A percentile compares a stretch with the other conserved stretches of the same genome.
phyloP scores from a whole-genome alignment of 805 yeast genomes.

The Pichia gijzeniarum region DNA sequence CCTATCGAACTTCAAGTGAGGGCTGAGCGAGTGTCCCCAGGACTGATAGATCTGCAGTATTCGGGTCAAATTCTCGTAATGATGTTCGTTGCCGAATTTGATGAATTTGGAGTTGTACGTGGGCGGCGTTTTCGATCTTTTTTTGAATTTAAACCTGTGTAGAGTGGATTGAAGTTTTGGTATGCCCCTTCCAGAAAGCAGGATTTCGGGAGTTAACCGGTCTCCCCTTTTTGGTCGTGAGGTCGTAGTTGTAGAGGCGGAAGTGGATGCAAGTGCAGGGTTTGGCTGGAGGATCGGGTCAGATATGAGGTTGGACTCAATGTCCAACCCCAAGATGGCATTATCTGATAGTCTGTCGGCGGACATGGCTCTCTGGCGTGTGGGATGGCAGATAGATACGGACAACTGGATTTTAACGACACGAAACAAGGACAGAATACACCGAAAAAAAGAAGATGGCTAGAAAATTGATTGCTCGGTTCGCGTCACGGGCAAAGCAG shows the following conservation, averaged over 20 bases:
- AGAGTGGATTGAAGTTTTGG: slow-evolving; percentile 40
- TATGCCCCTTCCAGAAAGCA: slow-evolving; percentile 51
- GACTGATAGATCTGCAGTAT: slow-evolving; percentile 55
- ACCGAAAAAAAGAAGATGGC: background rate
- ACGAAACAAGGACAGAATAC: background rate
- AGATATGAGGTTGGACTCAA: slow-evolving; percentile 5
- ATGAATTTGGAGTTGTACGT: background rate
- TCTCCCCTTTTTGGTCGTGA: slow-evolving; percentile 23
- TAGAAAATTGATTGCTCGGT: too few relatives aligned
- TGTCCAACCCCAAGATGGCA: slow-evolving; percentile 24
- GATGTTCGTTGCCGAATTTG: slow-evolving; percentile 33
- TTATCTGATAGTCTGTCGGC: slow-evolving; percentile 21
- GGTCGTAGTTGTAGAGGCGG: background rate
- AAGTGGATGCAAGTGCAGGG: too few relatives aligned
- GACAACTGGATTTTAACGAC: background rate
- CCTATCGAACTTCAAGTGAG: slow-evolving; percentile 73
- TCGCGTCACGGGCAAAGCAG: too few relatives aligned
- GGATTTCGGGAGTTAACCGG: slow-evolving; percentile 45
- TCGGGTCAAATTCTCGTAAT: slow-evolving; percentile 41
- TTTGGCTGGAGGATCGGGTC: background rate
- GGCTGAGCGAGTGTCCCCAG: slow-evolving; percentile 73
- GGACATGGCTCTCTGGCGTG: background rate
- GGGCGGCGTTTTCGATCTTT: background rate
- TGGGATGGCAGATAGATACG: too few relatives aligned
- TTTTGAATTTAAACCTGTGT: slow-evolving; percentile 30